Base-by-base conservation (phyloP, 129 eudicot species). In the Flaveria sonorensis region DNA sequence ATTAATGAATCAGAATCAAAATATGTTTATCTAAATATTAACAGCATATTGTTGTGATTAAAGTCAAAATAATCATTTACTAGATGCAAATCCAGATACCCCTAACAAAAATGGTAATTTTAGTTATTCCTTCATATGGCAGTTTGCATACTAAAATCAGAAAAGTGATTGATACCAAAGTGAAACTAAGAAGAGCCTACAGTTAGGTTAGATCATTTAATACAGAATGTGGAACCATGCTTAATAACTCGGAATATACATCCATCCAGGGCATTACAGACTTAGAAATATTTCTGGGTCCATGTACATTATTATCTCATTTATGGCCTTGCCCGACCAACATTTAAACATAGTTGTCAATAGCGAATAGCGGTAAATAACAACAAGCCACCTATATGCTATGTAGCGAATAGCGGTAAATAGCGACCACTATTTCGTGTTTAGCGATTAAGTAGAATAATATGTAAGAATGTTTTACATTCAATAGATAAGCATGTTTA, bases 201-300 rank as follows among this genome's bases (percentile, higher is more conserved):
- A 48, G 70, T 71, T 69, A 53, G 66, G 39, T 43, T 21, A 56
- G 12, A 24, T 43, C 66, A 78, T 28, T 59, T 4, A 70, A 70
- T 60, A 28, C 50, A 71, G 55, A 79, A 61, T 79, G 77, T 60
- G 64, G 15, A 70, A 60, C 77, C 55, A 61, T 18, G 62, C 52
- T 71, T 42, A 71, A 79, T 71, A 79, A 79, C 11, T 70, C 71
- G 30, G 63, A 60, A 78, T 15, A 45, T 24, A 26, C 32, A 68
- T 59, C 52, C 48, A 69, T 61, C 20, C 68, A 62, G 32, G 42
- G 62, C 70, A 28, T 36, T 45, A 28, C 7, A 64, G 39, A 64
- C 48, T 55, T 24, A 64, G 16, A 30, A 65, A 30, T 76, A 36
- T 12, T 30, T 71, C 24, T 57, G 51, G 82, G 77, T 71, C 82